Evolutionary conservation across 202 grass and related monocot species (phyloP), one percentile per base, ranked within the genome.

Genomic region (Digitaria exilis): DNA sequence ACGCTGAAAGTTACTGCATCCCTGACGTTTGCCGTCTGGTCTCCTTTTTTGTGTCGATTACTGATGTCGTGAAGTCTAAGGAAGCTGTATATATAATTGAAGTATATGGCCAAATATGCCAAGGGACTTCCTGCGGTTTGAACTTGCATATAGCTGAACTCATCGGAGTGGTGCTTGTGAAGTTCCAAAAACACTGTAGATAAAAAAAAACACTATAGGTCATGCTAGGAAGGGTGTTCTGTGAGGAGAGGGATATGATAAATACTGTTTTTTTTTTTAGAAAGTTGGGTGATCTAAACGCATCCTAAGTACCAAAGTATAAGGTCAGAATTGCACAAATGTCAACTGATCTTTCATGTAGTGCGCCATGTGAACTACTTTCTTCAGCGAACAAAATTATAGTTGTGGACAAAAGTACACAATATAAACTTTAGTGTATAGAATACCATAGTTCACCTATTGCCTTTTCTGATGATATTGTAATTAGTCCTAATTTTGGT

Each of bases 1-100:
- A 68, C 19, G 10, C 71, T 72, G 64, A 81, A 71, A 81, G 44
- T 70, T 64, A 37, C 26, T 56, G 71, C 26, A 8, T 44, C 22
- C 19, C 31, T 54, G 62, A 81, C 26, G 77, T 69, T 65, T 26
- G 31, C 73, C 19, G 52, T 65, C 55, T 24, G 63, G 16, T 55
- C 45, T 69, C 54, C 54, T 46, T 56, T 39, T 9, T 21, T 34
- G 31, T 69, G 34, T 55, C 49, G 15, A 80, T 63, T 50, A 50
- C 44, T 28, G 15, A 48, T 61, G 63, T 37, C n/a, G 12, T 76
- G 3, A 55, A 76, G 25, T 65, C 4, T 55, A 77, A 77, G 63
- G 54, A 76, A 28, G 46, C 37, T 76, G 34, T 49, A 31, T 17
- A 31, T 75, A 32, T 37, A 30, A 63, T 14, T 61, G 31, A 41